A percentile compares a stretch with the other conserved stretches of the same genome.
Evolutionary conservation across 192 early-diverging fungal species (phyloP).

Genomic region (Gaertneriomyces semiglobifer): DNA sequence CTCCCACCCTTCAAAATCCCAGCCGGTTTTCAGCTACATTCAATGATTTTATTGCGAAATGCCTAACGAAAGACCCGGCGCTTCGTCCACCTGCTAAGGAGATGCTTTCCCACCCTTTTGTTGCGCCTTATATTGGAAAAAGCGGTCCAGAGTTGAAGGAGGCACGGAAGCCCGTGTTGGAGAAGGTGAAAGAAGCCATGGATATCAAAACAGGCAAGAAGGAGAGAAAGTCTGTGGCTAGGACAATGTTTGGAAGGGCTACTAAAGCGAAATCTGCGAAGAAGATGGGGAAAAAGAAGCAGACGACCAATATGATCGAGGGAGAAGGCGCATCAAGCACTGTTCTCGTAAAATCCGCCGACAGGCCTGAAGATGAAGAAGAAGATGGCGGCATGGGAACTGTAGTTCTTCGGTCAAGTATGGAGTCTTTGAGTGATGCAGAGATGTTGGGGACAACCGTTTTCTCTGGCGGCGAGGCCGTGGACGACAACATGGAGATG

Average conservation of each 20-base stretch:
- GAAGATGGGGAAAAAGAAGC: conserved; percentile 17
- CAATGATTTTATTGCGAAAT: conserved; percentile 36
- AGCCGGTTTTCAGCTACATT: conserved; percentile 16
- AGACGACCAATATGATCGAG: not conserved
- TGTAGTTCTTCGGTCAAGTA: not conserved
- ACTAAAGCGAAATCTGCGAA: conserved; percentile 12
- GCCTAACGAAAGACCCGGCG: conserved; percentile 38
- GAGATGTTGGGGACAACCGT: conserved; percentile 8
- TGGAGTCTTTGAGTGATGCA: not conserved
- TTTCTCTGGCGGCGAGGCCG: not conserved
- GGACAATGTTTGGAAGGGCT: not conserved
- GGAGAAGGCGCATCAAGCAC: conserved; percentile 4
- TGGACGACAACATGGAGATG: conserved; percentile 3
- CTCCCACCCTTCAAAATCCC: conserved; percentile 35
- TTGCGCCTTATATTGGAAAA: conserved; percentile 11
- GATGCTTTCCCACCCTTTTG: conserved; percentile 37
- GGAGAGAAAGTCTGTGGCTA: not conserved
- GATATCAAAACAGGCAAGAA: not conserved
- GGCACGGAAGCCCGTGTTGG: conserved; percentile 16
- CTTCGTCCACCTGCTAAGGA: conserved; percentile 29
- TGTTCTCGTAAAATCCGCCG: conserved; percentile 9
- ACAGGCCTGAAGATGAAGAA: not conserved
- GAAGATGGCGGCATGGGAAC: conserved; percentile 3
- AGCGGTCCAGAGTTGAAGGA: conserved; percentile 10
- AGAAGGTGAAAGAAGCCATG: conserved; percentile 30